Conservation (phyloP, 2,329 filamentous ascomycete species). For the Aureobasidium sp. region DNA sequence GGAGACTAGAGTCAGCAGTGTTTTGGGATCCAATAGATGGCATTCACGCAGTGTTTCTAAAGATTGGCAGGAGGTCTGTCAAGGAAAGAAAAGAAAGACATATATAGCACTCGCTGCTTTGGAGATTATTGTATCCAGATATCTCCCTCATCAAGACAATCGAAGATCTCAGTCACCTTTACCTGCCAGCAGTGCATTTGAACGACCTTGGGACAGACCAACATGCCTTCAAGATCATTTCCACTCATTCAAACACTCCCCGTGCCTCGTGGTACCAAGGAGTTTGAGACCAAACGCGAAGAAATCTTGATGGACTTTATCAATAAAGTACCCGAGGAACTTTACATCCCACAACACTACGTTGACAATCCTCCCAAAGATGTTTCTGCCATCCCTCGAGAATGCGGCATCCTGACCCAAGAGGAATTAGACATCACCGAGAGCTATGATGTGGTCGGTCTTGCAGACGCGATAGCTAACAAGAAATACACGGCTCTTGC, state of each 20-base stretch:
- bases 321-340: not conserved
- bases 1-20: no score
- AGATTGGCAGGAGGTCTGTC: no score
- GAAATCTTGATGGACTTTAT: not conserved
- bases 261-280: not conserved
- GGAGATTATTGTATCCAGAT: no score
- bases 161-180: no score
- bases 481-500: slow-evolving; percentile 25
- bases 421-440: slow-evolving; percentile 26
- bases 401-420: not conserved
- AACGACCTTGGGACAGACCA: no score
- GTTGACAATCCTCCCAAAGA: not conserved
- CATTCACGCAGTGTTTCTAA: no score
- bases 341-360: not conserved
- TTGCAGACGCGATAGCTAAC: slow-evolving; percentile 25
- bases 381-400: not conserved
- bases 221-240: no score
- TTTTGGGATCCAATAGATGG: no score
- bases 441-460: slow-evolving; percentile 29
- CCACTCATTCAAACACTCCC: slow-evolving; percentile 24
- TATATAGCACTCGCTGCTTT: no score
- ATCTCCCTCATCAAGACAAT: no score
- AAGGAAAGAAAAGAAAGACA: no score
- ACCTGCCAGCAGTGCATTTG: no score
- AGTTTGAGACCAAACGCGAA: not conserved